These are phyloP conservation scores for Scleromitrula shiraiana DNA, from an alignment of 2,329 filamentous ascomycete genomes.

Conservation along the genomic window DNA sequence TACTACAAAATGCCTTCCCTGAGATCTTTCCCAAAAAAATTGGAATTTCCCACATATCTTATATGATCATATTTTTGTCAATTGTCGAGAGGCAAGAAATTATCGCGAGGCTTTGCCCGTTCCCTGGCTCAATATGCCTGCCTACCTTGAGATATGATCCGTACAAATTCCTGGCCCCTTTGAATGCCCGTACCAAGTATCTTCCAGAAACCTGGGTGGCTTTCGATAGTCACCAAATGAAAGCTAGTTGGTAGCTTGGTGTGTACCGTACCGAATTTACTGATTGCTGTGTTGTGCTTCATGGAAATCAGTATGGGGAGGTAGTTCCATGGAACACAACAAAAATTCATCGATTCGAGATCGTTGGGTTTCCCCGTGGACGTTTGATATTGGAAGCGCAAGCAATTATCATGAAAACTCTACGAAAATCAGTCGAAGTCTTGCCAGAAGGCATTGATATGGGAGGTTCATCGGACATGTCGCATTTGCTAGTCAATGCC, in stretches of 20 bases:
- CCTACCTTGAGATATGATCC: neutral
- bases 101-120: neutral
- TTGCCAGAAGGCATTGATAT: conserved; percentile 2
- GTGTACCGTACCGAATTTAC: neutral
- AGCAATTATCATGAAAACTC: neutral
- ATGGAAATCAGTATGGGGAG: conserved; percentile 8
- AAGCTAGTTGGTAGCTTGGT: neutral
- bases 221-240: neutral
- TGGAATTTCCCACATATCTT: neutral
- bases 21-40: neutral
- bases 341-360: conserved; percentile 4
- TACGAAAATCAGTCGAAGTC: neutral
- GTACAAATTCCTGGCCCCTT: neutral
- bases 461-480: neutral
- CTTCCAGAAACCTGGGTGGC: neutral
- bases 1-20: neutral
- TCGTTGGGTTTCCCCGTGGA: conserved; percentile 12
- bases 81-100: neutral
- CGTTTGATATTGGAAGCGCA: conserved; percentile 14
- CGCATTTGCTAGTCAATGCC: neutral
- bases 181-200: neutral
- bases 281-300: conserved; percentile 3
- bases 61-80: neutral
- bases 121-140: neutral
- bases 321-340: conserved; percentile 1